A percentile compares a stretch with the other conserved stretches of the same genome.
Conservation (phyloP, 2,329 filamentous ascomycete species). For the Ceratocystis harringtonii region DNA sequence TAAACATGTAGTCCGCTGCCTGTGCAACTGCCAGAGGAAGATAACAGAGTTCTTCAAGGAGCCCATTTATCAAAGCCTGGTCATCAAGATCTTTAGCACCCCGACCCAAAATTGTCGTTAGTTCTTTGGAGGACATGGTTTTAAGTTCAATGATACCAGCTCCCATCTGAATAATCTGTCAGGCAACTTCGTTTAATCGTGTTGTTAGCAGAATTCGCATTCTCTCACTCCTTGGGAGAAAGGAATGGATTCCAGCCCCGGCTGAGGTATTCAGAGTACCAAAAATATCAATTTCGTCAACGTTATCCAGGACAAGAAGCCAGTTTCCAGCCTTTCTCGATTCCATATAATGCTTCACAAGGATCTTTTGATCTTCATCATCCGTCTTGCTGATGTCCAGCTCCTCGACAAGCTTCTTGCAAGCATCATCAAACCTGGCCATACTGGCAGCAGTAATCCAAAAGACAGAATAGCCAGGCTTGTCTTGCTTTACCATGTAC, state of each 20-base stretch:
- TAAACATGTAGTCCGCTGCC: constrained; percentile 18
- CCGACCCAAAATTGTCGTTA: background rate
- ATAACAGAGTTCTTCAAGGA: constrained; percentile 3
- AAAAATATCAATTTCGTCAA: constrained; percentile 17
- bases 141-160: background rate
- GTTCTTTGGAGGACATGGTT: background rate
- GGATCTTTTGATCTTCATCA: constrained; percentile 3
- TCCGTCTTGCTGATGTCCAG: background rate
- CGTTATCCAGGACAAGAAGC: constrained; percentile 21
- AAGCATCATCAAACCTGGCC: background rate
- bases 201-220: constrained; percentile 12
- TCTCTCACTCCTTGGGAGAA: constrained; percentile 21
- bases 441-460: constrained; percentile 1
- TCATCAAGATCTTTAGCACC: background rate
- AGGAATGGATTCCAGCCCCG: constrained; percentile 14
- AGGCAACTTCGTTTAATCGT: background rate
- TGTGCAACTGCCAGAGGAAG: constrained; percentile 18
- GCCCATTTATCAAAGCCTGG: background rate
- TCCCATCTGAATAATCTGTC: background rate
- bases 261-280: background rate
- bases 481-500: background rate
- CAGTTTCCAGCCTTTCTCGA: constrained; percentile 19
- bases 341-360: constrained; percentile 18
- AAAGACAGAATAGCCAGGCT: background rate
- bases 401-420: background rate